Evolutionary conservation across 2,329 filamentous ascomycete species (phyloP), one percentile per base, ranked within the genome.

Genomic region (Epichloe amarillans): DNA sequence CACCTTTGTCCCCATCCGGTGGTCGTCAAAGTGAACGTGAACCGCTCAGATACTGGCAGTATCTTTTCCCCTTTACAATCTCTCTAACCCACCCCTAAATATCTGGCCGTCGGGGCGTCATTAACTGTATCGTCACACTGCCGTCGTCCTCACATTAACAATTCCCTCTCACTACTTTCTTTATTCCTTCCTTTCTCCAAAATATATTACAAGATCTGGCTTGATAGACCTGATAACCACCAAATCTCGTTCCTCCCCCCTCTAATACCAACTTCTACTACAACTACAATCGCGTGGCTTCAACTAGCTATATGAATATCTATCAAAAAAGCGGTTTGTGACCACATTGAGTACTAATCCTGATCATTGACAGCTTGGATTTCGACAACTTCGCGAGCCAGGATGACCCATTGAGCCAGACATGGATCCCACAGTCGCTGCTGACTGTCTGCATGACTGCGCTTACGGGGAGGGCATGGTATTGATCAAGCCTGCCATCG

Each of bases 381-480:
- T 56, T 48, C 43, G 37, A 46, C 50, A 39, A 43, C 8, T 35
- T 14, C 19, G 11, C 21, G 44, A 43, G 48, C 47, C 57, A 62
- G 49, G 40, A 75, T 75, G 72, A 64, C 70, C 50, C 70, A 68
- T 55, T 49, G 77, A 82, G 57, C 74, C 82, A 61, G 75, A 77
- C 64, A 64, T 72, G 51, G 66, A 72, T 53, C 60, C 70, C 44
- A 60, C 68, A 50, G 63, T 69, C 53, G 61, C 69, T 45, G 69
- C 74, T 57, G 70, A 74, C 46, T 69, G 76, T 17, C 80, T 83
- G 63, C 75, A 80, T 49, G 79, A 82, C 59, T 85, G 83, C 72
- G 69, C 82, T 57, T 85, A 83, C 56, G 84, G 84, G 52, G 79
- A 80, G 50, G 84, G 84, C 56, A 88, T 86, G 83, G 79, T 76